Evolutionary conservation across 139 green algal species (phyloP).

Genomic region (Microglena sp.): DNA sequence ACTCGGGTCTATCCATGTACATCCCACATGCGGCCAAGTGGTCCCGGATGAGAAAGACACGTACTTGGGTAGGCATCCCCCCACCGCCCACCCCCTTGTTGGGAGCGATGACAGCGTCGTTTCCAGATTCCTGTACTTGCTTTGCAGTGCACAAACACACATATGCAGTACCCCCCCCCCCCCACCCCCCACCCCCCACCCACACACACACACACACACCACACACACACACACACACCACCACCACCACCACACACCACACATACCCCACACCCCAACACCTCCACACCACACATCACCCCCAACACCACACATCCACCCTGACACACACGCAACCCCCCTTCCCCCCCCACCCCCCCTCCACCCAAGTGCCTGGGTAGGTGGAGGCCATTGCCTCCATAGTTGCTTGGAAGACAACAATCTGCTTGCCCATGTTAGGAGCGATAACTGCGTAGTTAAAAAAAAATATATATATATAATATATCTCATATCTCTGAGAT

Average conservation of each 20-base stretch:
- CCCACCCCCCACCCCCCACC: too few relatives aligned
- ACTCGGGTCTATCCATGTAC: too few relatives aligned
- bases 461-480: too few relatives aligned
- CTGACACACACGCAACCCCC: not conserved
- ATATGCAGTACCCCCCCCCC: not conserved
- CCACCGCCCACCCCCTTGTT: too few relatives aligned
- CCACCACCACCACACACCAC: not conserved
- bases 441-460: slow-evolving; percentile 92
- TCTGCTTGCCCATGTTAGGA: slow-evolving; percentile 92
- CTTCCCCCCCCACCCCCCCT: slow-evolving; percentile 30
- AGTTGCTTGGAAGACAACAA: slow-evolving; percentile 47
- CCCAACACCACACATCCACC: not conserved
- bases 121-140: too few relatives aligned
- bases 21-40: too few relatives aligned
- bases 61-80: too few relatives aligned
- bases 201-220: too few relatives aligned
- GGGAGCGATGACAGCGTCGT: slow-evolving; percentile 87
- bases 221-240: too few relatives aligned
- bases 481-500: too few relatives aligned
- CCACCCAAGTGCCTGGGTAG: slow-evolving; percentile 65
- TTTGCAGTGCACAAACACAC: not conserved
- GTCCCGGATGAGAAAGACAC: too few relatives aligned
- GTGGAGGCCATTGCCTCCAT: slow-evolving; percentile 15
- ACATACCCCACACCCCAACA: slow-evolving; percentile 13
- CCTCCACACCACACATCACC: slow-evolving; percentile 29